Evolutionary conservation across 2,329 filamentous ascomycete species (phyloP), one percentile per base, ranked within the genome.

Genomic region (Pyrenochaeta sp.): DNA sequence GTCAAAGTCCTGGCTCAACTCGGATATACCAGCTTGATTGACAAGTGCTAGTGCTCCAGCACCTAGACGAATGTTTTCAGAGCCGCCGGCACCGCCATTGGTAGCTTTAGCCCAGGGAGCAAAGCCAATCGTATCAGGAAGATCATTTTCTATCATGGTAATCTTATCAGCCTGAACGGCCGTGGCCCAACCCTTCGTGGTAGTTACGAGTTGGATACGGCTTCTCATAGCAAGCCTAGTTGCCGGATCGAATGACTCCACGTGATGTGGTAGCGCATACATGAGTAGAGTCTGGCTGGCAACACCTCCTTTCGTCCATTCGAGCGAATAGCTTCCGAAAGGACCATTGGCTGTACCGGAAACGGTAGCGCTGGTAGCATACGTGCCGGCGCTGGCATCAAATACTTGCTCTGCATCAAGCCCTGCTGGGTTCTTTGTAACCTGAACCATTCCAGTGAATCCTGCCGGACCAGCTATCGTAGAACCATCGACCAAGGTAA

Each of bases 221-320:
- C 76, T 65, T 6, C 74, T 81, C 20, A 68, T 32, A 30, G 77
- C 61, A 10, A 77, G 77, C 22, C 77, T 73, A 2, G 83, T 85
- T 3, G 69, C 68, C 3, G 69, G 54, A 55, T 90, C 83, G 54
- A 97, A 94, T 0, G 89, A 90, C 28, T 85, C 77, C 1, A 89
- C 69, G 53, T 97, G 94, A 69, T 99, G 94, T 26, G 93, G 90
- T 37, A 99, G 75, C 13, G 91, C 91, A 67, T 88, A 97, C 88
- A 96, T 95, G 53, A 94, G 77, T 30, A 96, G 76, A 2, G 77
- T 80, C 23, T 82, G 51, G 22, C 35, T 46, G 10, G 45, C 29
- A 20, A 86, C 76, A 5, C 93, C 94, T 1, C 75, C 81, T 63
- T 90, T 94, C 14, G 75, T 71, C 77, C 88, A 97, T 0, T 74